Conservation (phyloP, 148 eudicot genomes). For the Polygonum maritimum region DNA sequence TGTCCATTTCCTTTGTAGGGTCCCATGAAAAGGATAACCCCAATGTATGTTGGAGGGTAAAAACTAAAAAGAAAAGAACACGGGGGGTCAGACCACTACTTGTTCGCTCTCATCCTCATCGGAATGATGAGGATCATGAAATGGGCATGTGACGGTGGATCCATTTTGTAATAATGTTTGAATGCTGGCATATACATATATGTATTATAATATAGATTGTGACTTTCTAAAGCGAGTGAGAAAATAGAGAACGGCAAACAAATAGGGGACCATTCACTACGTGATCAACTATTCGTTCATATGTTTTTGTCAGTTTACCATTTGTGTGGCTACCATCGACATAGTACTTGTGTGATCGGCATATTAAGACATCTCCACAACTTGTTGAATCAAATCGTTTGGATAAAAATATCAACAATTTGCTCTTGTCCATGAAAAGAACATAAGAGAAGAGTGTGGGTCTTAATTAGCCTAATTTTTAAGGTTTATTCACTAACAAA, state of each 20-base stretch:
- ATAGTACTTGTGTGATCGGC: background rate
- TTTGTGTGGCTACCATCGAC: background rate
- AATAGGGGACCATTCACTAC: background rate
- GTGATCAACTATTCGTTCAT: background rate
- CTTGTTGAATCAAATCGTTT: background rate
- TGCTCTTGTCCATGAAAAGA: background rate
- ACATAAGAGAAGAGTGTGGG: background rate
- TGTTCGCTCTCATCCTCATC: background rate
- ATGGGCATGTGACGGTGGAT: constrained; percentile 11
- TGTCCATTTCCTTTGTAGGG: background rate
- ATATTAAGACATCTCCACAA: background rate
- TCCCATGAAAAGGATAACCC: background rate
- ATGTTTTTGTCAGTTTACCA: background rate
- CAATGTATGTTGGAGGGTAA: background rate
- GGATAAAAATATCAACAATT: too few species aligned
- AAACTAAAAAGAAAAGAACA: background rate
- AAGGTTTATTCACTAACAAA: background rate
- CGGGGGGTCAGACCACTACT: background rate
- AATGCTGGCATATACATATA: background rate
- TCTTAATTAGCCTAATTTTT: background rate
- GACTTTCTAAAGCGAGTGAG: background rate
- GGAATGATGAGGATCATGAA: background rate
- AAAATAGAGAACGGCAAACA: background rate
- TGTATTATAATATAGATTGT: background rate
- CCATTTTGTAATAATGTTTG: background rate